Evolutionary conservation across 2,329 filamentous ascomycete species (phyloP), one percentile per base, ranked within the genome.

Genomic region (Cladophialophora exuberans): DNA sequence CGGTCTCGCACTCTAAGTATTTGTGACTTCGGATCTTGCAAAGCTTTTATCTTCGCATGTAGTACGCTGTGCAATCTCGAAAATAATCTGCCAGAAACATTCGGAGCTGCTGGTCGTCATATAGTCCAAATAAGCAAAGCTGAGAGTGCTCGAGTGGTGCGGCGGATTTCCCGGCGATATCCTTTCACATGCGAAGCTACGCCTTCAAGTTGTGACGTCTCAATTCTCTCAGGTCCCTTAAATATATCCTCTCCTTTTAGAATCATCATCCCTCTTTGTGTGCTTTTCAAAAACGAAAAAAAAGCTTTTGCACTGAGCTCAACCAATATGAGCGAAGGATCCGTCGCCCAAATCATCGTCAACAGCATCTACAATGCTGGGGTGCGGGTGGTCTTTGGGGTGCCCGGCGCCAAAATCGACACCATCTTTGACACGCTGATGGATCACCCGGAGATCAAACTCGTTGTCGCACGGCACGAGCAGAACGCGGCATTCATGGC

Each of bases 401-500:
- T 55, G 11, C 52, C 52, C 3, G 52, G 52, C 18, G 52, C 52
- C 30, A 55, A 55, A 60, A 73, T 79, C 50, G 76, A 79, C 65
- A 72, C 74, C 33, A 69, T 79, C 38, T 79, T 79, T 67, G 74
- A 78, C 64, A 72, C 69, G 4, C 67, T 79, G 3, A 54, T 67
- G 45, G 76, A 78, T 64, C 75, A 77, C 51, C 72, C 75, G 1
- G 74, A 77, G 55, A 77, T 79, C 66, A 69, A 70, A 54, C 68
- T 79, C 13, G 67, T 79, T 20, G 72, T 79, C 10, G 77, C 74
- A 54, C 69, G 76, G 13, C 76, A 79, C 58, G 76, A 79, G 61
- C 76, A 79, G 53, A 79, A 79, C 61, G 76, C 76, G 13, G 76
- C 76, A 5, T 76, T 79, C 66, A 79, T 79, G 68, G 76, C 76